Conservation (phyloP, 2,329 filamentous ascomycete species). For the Fusarium xyrophilum region DNA sequence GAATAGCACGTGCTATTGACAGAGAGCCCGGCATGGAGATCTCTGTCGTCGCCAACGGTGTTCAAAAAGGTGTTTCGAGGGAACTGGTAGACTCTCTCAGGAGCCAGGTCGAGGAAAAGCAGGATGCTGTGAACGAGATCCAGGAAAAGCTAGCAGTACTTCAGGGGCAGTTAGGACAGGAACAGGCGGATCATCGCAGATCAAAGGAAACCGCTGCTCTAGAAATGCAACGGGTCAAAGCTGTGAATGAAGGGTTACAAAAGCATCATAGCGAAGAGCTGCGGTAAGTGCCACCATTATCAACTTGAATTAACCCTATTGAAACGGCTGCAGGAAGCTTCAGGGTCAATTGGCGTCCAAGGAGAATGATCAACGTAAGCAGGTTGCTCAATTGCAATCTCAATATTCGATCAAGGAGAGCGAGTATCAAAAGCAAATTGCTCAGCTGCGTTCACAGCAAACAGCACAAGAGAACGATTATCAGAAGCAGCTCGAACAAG, state of each 20-base stretch:
- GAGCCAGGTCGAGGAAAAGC: conserved; percentile 76
- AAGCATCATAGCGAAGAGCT: conserved; percentile 72
- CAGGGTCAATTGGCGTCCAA: conserved; percentile 42
- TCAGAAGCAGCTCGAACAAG: conserved; percentile 53
- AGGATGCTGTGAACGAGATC: conserved; percentile 56
- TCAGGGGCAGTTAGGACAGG: conserved; percentile 69
- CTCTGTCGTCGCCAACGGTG: conserved; percentile 76
- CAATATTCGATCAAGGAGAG: conserved; percentile 42
- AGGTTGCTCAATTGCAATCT: conserved; percentile 40
- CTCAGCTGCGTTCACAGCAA: conserved; percentile 34
- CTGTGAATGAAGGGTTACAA: conserved; percentile 74
- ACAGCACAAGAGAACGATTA: conserved; percentile 44
- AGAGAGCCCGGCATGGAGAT: conserved; percentile 89
- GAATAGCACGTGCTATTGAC: conserved; percentile 83
- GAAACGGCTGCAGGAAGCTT: conserved; percentile 39
- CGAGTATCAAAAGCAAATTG: conserved; percentile 40
- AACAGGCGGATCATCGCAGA: conserved; percentile 74
- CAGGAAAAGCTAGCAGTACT: conserved; percentile 56
- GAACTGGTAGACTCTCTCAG: conserved; percentile 89
- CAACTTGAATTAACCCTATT: conserved; percentile 14
- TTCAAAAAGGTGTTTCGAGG: conserved; percentile 90
- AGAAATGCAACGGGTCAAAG: conserved; percentile 56
- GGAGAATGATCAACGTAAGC: conserved; percentile 44
- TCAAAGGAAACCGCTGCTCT: conserved; percentile 62
- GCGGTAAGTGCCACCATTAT: conserved; percentile 49